These are phyloP conservation scores for Cutaneotrichosporon daszewskae DNA, from an alignment of 1,284 basidiomycete genomes.

Conservation along the genomic window DNA sequence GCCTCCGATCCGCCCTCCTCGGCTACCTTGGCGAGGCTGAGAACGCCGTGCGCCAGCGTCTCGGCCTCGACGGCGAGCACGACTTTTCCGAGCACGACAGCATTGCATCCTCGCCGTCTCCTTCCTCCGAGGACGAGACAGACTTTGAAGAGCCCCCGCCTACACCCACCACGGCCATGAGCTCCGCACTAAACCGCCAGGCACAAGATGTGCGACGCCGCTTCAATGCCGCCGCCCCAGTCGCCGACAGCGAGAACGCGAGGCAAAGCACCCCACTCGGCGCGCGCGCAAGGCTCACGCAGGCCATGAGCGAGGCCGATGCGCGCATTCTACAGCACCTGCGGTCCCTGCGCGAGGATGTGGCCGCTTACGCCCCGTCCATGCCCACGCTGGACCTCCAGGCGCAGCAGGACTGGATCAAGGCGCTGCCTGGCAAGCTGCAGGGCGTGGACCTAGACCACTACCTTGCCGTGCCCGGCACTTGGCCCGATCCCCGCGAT, in stretches of 20 bases:
- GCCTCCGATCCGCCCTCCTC: slow-evolving; percentile 39
- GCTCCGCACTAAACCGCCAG: not conserved
- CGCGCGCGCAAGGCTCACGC: not conserved
- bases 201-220: not conserved
- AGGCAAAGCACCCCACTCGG: not conserved
- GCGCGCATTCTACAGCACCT: slow-evolving; percentile 28
- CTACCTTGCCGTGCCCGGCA: slow-evolving; percentile 1
- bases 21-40: slow-evolving; percentile 46
- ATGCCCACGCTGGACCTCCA: slow-evolving; percentile 8
- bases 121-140: slow-evolving; percentile 15
- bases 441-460: slow-evolving; percentile 29
- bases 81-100: not conserved
- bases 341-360: slow-evolving; percentile 38
- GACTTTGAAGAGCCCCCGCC: slow-evolving; percentile 6
- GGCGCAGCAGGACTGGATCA: slow-evolving; percentile 30
- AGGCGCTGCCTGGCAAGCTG: slow-evolving; percentile 30
- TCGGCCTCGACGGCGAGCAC: slow-evolving; percentile 12
- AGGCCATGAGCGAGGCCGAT: not conserved
- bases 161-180: not conserved
- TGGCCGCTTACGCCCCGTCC: slow-evolving; percentile 32
- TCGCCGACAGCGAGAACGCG: not conserved
- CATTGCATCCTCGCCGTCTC: slow-evolving; percentile 2
- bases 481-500: slow-evolving; percentile 13
- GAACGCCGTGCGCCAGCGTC: slow-evolving; percentile 30
- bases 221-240: not conserved